Conservation (phyloP, 257 asterid genomes). For the Anisodus tanguticus region DNA sequence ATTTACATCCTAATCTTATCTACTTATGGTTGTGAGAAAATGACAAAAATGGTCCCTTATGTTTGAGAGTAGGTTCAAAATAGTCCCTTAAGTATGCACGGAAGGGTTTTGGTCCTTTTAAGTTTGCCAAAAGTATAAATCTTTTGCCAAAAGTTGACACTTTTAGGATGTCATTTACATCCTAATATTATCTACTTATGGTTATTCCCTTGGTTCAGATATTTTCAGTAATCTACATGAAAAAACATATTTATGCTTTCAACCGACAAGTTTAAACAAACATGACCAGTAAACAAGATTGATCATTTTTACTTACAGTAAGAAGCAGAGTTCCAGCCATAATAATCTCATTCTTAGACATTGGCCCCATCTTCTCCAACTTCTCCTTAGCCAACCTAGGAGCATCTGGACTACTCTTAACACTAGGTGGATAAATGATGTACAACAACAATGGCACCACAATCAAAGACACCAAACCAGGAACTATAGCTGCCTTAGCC, state of each 20-base stretch:
- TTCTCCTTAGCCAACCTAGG: slow-evolving; percentile 90
- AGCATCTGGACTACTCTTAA: slow-evolving; percentile 95
- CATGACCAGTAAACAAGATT: background rate
- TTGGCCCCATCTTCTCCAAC: slow-evolving; percentile 92
- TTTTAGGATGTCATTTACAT: no score
- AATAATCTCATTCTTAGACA: slow-evolving; percentile 89
- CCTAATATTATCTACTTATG: no score
- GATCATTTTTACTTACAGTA: slow-evolving; percentile 54
- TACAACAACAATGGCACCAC: slow-evolving; percentile 84
- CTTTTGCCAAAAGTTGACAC: no score
- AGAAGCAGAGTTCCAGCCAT: slow-evolving; percentile 94
- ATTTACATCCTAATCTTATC: background rate
- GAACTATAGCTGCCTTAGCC: slow-evolving; percentile 99
- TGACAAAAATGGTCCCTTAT: no score
- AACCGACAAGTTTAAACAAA: background rate
- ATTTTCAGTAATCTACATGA: background rate
- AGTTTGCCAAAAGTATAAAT: no score
- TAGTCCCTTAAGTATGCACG: no score
- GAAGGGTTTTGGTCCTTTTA: no score
- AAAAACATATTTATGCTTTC: background rate
- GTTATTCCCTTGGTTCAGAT: background rate
- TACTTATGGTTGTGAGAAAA: background rate
- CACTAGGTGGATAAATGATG: slow-evolving; percentile 76
- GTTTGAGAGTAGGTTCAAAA: no score
- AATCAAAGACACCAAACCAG: slow-evolving; percentile 74